A percentile compares a stretch with the other conserved stretches of the same genome.
Conservation (phyloP, 805 yeast species). For the Hanseniaspora jakobsenii region DNA sequence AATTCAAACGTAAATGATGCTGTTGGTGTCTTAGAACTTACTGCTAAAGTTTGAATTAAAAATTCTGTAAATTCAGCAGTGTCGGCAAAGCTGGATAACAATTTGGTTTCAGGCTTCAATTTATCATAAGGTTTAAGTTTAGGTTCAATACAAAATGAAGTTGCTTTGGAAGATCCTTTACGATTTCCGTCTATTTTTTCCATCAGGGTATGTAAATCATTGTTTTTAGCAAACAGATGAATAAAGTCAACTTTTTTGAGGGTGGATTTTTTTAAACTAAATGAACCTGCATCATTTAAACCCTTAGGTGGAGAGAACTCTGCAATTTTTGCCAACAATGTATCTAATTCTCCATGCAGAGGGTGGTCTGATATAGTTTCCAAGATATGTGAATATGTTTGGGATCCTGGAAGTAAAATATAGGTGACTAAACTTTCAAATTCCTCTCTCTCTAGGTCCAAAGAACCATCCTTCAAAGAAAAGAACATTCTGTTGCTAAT, state of each 20-base stretch:
- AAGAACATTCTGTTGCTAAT: slow-evolving; percentile 59
- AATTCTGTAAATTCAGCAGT: slow-evolving; percentile 44
- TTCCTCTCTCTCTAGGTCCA: slow-evolving; percentile 25
- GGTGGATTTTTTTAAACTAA: slow-evolving; percentile 40
- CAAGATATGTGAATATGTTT: slow-evolving; percentile 41
- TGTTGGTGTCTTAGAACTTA: slow-evolving; percentile 38
- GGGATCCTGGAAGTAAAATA: slow-evolving; percentile 40
- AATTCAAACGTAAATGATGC: slow-evolving; percentile 47
- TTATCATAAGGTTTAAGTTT: slow-evolving; percentile 25
- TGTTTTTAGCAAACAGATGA: slow-evolving; percentile 35
- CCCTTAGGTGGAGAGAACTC: slow-evolving; percentile 55
- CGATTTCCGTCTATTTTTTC: not conserved
- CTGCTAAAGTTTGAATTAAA: slow-evolving; percentile 44
- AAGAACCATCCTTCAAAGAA: slow-evolving; percentile 30
- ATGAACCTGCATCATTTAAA: slow-evolving; percentile 54
- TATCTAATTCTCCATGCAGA: slow-evolving; percentile 35
- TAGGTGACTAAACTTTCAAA: slow-evolving; percentile 38
- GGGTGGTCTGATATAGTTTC: slow-evolving; percentile 28
- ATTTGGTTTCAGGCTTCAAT: slow-evolving; percentile 28
- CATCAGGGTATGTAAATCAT: slow-evolving; percentile 18
- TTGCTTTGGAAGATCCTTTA: slow-evolving; percentile 24
- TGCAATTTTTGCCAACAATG: slow-evolving; percentile 44
- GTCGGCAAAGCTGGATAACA: slow-evolving; percentile 41
- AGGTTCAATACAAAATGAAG: slow-evolving; percentile 41
- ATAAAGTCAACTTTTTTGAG: slow-evolving; percentile 48